Evolutionary conservation across 768 basidiomycete genomes (phyloP), one percentile per base, ranked within the genome.

Genomic region (Porphyrellus cyaneotinctus): DNA sequence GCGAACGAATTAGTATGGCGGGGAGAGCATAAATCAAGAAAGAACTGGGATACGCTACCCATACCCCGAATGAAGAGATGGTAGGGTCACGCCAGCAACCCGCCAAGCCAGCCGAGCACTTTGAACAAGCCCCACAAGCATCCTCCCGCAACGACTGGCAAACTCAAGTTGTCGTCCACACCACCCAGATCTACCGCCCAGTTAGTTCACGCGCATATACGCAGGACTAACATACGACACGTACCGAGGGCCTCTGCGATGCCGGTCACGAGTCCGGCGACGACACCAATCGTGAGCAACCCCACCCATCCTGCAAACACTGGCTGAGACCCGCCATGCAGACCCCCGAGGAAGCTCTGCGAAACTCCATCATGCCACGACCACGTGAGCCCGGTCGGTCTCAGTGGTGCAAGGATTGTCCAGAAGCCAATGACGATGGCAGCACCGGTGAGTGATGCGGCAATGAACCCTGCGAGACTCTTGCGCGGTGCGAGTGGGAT

Each of bases 201-300:
- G n/a, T 60, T 32, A 61, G 47, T 43, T 26, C 5, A 49, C 26
- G 9, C 13, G 37, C 36, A 52, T 6, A 41, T 26, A 45, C 50
- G 49, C 9, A 58, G 9, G 5, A 28, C 5, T 5, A 28, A 28
- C 35, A 42, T 15, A 47, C 2, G 54, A 49, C 54, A 76, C 84
- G 55, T 64, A 93, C 93, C 92, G 15, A 95, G 71, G 1, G 92
- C 93, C 69, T 95, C 94, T n/a, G 88, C 85, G 22, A 92, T 75
- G 17, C 88, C 93, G 20, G 88, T 85, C 13, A 92, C 84, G 30
- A 93, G 53, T 1, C 93, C 94, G 13, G 88, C 78, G 3, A 86
- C 76, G 9, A 82, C 58, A 14, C 83, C 81, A 24, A 89, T 72
- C 15, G 75, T 70, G 41, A 75, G 66, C 43, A 91, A 66, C 1